phyloP scores from a whole-genome alignment of 1,139 yeast species.

The Geotrichum citri-aurantii region DNA sequence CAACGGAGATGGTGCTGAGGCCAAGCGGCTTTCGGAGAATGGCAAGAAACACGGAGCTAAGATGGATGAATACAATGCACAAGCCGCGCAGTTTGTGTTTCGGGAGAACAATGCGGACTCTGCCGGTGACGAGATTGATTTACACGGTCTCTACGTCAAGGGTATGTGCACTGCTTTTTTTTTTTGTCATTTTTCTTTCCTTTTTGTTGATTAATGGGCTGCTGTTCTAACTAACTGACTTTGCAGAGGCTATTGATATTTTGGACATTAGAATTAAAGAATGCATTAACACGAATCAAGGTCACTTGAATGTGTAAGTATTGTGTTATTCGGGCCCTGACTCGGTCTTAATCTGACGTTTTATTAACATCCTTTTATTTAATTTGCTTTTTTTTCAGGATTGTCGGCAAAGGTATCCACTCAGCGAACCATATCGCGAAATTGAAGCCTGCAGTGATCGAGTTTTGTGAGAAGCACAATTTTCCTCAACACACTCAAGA shows the following conservation, averaged over 20 bases:
- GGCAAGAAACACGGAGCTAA: slow-evolving; percentile 54
- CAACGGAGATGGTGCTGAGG: slow-evolving; percentile 63
- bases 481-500: slow-evolving; percentile 58
- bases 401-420: slow-evolving; percentile 94
- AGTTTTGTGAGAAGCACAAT: slow-evolving; percentile 60
- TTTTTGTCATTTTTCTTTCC: no score
- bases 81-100: slow-evolving; percentile 84
- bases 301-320: slow-evolving; percentile 38
- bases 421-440: slow-evolving; percentile 78
- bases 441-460: slow-evolving; percentile 82
- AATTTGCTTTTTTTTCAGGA: slow-evolving; percentile 39
- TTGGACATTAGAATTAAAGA: slow-evolving; percentile 69
- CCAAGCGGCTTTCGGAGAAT: slow-evolving; percentile 65
- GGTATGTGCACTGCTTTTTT: slow-evolving; percentile 17
- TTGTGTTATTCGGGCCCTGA: not conserved
- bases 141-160: slow-evolving; percentile 84
- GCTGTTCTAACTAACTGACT: not conserved
- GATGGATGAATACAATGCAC: slow-evolving; percentile 64
- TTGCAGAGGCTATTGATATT: slow-evolving; percentile 69
- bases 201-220: not conserved
- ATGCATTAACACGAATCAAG: slow-evolving; percentile 56
- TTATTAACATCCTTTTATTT: slow-evolving; percentile 13
- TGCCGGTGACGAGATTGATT: slow-evolving; percentile 76
- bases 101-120: slow-evolving; percentile 84
- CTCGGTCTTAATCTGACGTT: not conserved